phyloP scores from a whole-genome alignment of 2,329 filamentous ascomycete species.

The Orbilia quercus region DNA sequence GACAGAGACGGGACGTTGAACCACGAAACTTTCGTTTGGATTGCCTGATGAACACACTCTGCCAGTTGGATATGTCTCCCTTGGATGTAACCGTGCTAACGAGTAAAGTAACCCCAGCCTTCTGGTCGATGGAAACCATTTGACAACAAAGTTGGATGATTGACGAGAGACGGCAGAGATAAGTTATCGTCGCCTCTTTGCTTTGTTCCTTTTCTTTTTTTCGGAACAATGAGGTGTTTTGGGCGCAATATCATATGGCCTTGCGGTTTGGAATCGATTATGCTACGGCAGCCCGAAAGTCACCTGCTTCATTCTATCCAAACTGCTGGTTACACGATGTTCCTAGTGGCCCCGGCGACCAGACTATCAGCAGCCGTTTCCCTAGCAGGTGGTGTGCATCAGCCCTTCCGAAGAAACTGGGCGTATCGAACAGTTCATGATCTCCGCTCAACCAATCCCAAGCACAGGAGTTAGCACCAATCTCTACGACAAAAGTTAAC shows the following conservation, averaged over 20 bases:
- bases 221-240: constrained; percentile 24
- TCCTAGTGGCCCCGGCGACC: constrained; percentile 34
- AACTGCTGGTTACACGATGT: constrained; percentile 11
- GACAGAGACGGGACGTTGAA: constrained; percentile 46
- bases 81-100: constrained; percentile 32
- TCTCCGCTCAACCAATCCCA: constrained; percentile 1
- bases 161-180: constrained; percentile 23
- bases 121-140: constrained; percentile 35
- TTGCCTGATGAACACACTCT: constrained; percentile 3
- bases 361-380: constrained; percentile 14
- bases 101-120: constrained; percentile 9
- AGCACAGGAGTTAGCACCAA: constrained; percentile 6
- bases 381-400: background rate
- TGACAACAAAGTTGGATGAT: constrained; percentile 32
- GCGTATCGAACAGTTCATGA: constrained; percentile 27
- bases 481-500: constrained; percentile 15
- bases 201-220: too few relatives aligned
- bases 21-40: constrained; percentile 45
- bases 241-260: constrained; percentile 29
- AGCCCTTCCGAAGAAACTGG: background rate
- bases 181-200: constrained; percentile 25
- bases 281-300: constrained; percentile 26
- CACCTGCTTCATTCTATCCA: constrained; percentile 26
- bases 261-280: constrained; percentile 6
- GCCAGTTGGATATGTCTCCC: constrained; percentile 41